These are phyloP conservation scores for Sporothrix sp. DNA, from an alignment of 2,329 filamentous ascomycete genomes.

Conservation along the genomic window DNA sequence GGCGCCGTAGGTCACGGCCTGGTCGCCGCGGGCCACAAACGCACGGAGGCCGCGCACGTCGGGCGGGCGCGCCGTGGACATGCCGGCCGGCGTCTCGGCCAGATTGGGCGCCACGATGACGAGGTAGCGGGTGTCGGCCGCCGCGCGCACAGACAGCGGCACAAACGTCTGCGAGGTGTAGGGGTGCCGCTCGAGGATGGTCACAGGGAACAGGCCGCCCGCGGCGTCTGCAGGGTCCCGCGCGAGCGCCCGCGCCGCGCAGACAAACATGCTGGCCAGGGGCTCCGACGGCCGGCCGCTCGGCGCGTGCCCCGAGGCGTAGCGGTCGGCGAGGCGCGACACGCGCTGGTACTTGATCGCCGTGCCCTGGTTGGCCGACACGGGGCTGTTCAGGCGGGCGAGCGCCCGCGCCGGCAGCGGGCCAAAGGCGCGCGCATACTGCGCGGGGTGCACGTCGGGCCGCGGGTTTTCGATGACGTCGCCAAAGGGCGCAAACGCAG, in stretches of 20 bases:
- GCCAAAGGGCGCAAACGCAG: slow-evolving; percentile 69
- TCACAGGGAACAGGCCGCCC: slow-evolving; percentile 48
- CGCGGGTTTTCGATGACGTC: slow-evolving; percentile 69
- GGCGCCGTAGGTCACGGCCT: slow-evolving; percentile 84
- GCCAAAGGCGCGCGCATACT: slow-evolving; percentile 19
- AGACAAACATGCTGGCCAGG: slow-evolving; percentile 84
- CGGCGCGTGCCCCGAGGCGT: slow-evolving; percentile 45
- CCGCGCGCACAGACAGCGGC: slow-evolving; percentile 51
- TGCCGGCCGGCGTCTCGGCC: slow-evolving; percentile 25
- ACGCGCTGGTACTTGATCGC: slow-evolving; percentile 81
- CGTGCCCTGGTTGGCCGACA: slow-evolving; percentile 72
- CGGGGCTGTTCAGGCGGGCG: slow-evolving; percentile 35
- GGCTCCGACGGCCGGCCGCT: slow-evolving; percentile 47
- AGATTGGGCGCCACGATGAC: slow-evolving; percentile 82
- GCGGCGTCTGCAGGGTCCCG: not conserved
- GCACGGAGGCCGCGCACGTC: slow-evolving; percentile 62
- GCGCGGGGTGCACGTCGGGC: slow-evolving; percentile 42
- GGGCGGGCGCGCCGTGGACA: slow-evolving; percentile 41
- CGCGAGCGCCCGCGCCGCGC: slow-evolving; percentile 48
- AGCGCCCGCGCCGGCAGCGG: not conserved
- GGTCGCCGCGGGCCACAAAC: slow-evolving; percentile 66
- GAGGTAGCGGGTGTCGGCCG: slow-evolving; percentile 47
- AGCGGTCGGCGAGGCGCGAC: slow-evolving; percentile 62
- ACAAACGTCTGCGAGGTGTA: slow-evolving; percentile 92
- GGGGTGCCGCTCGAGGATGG: slow-evolving; percentile 79